A percentile compares a stretch with the other conserved stretches of the same genome.
Evolutionary conservation across 1,139 yeast species (phyloP).

Genomic region (Debaryomyces nepalensis): DNA sequence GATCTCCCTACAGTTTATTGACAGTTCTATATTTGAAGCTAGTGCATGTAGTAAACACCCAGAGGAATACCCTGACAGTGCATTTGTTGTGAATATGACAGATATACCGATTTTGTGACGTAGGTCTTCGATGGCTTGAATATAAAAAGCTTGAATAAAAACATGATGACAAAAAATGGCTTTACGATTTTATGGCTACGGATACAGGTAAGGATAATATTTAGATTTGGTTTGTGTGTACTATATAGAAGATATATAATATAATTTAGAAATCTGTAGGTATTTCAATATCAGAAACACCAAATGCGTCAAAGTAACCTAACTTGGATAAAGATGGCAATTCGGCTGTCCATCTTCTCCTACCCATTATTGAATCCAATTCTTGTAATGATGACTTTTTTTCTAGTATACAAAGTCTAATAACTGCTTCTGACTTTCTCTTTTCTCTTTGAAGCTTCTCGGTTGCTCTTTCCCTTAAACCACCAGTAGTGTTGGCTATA

Average conservation of each 20-base stretch:
- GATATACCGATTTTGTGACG: slow-evolving; percentile 28
- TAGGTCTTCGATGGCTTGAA: neutral
- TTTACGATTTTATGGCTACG: no score
- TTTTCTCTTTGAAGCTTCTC: slow-evolving; percentile 50
- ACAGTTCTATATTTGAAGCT: slow-evolving; percentile 43
- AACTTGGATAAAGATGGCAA: slow-evolving; percentile 29
- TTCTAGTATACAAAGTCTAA: slow-evolving; percentile 52
- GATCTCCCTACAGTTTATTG: slow-evolving; percentile 36
- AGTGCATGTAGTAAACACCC: slow-evolving; percentile 31
- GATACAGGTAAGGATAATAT: no score
- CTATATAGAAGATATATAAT: no score
- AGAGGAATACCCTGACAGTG: slow-evolving; percentile 26
- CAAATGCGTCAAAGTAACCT: slow-evolving; percentile 35
- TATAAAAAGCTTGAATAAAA: neutral
- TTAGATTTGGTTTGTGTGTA: no score
- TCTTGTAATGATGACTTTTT: slow-evolving; percentile 38
- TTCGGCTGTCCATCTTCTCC: slow-evolving; percentile 38
- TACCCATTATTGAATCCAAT: slow-evolving; percentile 43
- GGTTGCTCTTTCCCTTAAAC: slow-evolving; percentile 50
- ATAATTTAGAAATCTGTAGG: slow-evolving; percentile 10
- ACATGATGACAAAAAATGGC: neutral
- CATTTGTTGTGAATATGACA: slow-evolving; percentile 31
- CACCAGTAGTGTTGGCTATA: slow-evolving; percentile 52
- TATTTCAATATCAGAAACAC: slow-evolving; percentile 20
- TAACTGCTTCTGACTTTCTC: slow-evolving; percentile 48